These are phyloP conservation scores for Boletus huronensis DNA, from an alignment of 768 basidiomycete genomes.

Conservation along the genomic window DNA sequence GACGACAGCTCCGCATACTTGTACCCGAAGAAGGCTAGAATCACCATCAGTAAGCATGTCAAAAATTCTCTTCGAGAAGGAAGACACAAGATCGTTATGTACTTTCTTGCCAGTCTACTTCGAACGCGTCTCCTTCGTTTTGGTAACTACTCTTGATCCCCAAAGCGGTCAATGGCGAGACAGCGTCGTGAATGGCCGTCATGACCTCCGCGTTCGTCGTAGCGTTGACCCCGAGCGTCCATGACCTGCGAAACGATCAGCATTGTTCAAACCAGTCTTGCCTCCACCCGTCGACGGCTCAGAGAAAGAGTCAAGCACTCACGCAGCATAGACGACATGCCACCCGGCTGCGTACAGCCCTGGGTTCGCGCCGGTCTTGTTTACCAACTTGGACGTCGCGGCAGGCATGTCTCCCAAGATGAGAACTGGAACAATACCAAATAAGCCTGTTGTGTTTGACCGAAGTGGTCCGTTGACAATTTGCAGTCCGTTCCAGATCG, in stretches of 20 bases:
- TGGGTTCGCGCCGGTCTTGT: slow-evolving; percentile 17
- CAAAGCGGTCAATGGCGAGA: slow-evolving; percentile 11
- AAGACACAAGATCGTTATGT: background rate
- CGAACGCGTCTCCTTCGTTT: slow-evolving; percentile 19
- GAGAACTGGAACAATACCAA: background rate
- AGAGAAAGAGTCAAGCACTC: background rate
- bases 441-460: background rate
- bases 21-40: slow-evolving; percentile 21
- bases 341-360: slow-evolving; percentile 12
- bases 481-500: slow-evolving; percentile 19
- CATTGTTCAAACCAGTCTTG: too few species aligned
- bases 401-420: slow-evolving; percentile 10
- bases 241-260: slow-evolving; percentile 1
- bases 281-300: background rate
- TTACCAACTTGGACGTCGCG: background rate
- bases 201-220: background rate
- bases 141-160: slow-evolving; percentile 23
- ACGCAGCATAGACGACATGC: slow-evolving; percentile 15
- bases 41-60: background rate
- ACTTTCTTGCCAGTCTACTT: slow-evolving; percentile 20
- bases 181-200: slow-evolving; percentile 6
- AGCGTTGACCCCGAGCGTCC: slow-evolving; percentile 10
- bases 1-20: slow-evolving; percentile 14
- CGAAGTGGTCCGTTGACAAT: slow-evolving; percentile 8
- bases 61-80: too few species aligned